Evolutionary conservation across 768 basidiomycete species (phyloP), one percentile per base, ranked within the genome.

Genomic region (Mycena capillaripes): DNA sequence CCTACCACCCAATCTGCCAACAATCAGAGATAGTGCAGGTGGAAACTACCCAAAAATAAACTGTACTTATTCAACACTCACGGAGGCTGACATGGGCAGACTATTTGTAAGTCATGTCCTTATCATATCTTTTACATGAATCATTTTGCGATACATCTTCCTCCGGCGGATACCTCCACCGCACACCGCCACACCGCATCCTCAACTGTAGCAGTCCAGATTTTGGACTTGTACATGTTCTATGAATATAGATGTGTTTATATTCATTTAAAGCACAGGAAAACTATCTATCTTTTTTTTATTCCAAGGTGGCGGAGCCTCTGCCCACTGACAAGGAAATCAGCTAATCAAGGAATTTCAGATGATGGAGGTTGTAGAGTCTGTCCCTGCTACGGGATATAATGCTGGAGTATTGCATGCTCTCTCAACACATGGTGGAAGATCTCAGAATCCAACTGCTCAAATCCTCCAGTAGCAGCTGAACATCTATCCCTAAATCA

Each of bases 51-150:
- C 1, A 11, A 29, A 11, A 63, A 68, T 2, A 60, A 77, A 32
- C 29, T 83, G 1, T 61, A 65, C 27, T 56, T 84, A 1, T 83
- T 82, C 62, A 82, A 84, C 55, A 14, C 3, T 52, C 12, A 16
- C 8, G 12, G 50, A 52, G 50, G 10, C 9, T 16, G 10, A 52
- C 3, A 52, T 52, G 50, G 9, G 8, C 4, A 6, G 5, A 5
- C 7, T 27, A 5, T 42, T 42, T 42, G 4, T 4, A 12, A 12
- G 4, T 4, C 40, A 42, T 17, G 40, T 17, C 4, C 40, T 42
- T 16, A 12, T 16, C 8, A 4, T 42, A 17, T 16, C 40, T 17
- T 42, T 42, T 42, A 42, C 40, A 7, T 42, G 40, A 42, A 42
- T 12, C 12, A 36, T 36, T 36, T 36, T 36, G 6, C 12, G 36